Conservation (phyloP, 2,329 filamentous ascomycete species). For the Thielaviopsis musarum region DNA sequence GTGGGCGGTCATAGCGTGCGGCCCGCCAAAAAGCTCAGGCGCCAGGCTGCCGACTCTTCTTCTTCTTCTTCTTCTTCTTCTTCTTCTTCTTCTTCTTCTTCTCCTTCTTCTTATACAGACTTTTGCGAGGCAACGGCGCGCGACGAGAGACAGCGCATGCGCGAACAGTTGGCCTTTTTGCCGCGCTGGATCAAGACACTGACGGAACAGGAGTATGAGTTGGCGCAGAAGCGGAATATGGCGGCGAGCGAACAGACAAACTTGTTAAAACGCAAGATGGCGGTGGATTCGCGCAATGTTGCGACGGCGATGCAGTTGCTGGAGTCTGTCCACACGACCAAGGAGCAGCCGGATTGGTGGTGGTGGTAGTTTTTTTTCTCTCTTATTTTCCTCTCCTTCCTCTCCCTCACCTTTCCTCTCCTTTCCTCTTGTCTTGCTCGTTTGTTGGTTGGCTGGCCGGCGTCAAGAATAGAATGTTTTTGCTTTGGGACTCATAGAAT, state of each 20-base stretch:
- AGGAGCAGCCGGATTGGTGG: conserved; percentile 3
- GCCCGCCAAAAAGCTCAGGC: conserved; percentile 11
- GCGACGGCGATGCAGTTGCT: neutral
- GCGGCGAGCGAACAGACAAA: neutral
- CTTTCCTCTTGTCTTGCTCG: neutral
- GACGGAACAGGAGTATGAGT: conserved; percentile 11
- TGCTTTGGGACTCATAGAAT: neutral
- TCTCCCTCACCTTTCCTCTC: neutral
- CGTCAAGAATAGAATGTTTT: no score
- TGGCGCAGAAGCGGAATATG: neutral
- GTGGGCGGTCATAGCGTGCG: conserved; percentile 23
- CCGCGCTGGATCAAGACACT: conserved; percentile 16
- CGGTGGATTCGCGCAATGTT: neutral
- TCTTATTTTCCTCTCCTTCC: neutral
- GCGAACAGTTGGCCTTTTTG: conserved; percentile 13
- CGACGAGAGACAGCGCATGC: conserved; percentile 13
- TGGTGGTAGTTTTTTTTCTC: conserved; percentile 2
- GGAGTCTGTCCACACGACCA: conserved; percentile 1
- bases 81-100: no score
- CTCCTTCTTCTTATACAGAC: no score
- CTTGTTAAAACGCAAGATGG: neutral
- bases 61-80: no score
- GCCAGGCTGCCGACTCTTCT: no score
- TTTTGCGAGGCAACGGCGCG: no score
- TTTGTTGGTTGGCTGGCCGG: no score